Evolutionary conservation across 2,329 filamentous ascomycete species (phyloP).

Genomic region (Pseudogymnoascus sp.): DNA sequence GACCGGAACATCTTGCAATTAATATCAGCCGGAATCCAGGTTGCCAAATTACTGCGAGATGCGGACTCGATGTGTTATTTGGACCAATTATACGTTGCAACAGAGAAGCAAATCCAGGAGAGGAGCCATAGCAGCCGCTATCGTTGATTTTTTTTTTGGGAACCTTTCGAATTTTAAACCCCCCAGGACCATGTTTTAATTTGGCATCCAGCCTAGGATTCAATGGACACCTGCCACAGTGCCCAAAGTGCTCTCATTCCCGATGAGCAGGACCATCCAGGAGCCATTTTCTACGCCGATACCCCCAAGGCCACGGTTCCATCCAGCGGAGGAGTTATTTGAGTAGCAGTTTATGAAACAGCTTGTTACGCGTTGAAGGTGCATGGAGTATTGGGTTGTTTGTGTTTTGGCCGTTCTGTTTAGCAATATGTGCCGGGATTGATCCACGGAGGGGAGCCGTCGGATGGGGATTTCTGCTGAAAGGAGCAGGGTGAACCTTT

Average conservation of each 20-base stretch:
- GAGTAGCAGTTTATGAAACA: not conserved
- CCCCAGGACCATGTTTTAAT: not conserved
- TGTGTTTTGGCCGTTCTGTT: not conserved
- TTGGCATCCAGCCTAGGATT: not conserved
- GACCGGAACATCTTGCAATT: slow-evolving; percentile 82
- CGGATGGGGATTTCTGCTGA: not conserved
- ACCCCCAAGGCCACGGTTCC: not conserved
- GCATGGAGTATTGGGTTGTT: not conserved
- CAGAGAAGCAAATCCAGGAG: slow-evolving; percentile 70
- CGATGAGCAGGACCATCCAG: not conserved
- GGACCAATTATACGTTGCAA: slow-evolving; percentile 72
- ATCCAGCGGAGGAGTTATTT: not conserved
- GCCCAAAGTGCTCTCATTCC: not conserved
- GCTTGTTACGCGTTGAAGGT: not conserved
- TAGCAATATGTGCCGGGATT: not conserved
- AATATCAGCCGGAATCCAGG: slow-evolving; percentile 78
- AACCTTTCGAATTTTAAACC: slow-evolving; percentile 9
- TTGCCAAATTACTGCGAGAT: slow-evolving; percentile 80
- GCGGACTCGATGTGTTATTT: slow-evolving; percentile 74
- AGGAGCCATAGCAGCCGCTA: slow-evolving; percentile 35
- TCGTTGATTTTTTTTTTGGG: slow-evolving; percentile 15
- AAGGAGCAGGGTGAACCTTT: not conserved
- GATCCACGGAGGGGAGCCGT: not conserved
- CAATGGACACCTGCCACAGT: not conserved
- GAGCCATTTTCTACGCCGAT: not conserved